Evolutionary conservation across 2,329 filamentous ascomycete genomes (phyloP).

Genomic region (Rachicladosporium sp.): DNA sequence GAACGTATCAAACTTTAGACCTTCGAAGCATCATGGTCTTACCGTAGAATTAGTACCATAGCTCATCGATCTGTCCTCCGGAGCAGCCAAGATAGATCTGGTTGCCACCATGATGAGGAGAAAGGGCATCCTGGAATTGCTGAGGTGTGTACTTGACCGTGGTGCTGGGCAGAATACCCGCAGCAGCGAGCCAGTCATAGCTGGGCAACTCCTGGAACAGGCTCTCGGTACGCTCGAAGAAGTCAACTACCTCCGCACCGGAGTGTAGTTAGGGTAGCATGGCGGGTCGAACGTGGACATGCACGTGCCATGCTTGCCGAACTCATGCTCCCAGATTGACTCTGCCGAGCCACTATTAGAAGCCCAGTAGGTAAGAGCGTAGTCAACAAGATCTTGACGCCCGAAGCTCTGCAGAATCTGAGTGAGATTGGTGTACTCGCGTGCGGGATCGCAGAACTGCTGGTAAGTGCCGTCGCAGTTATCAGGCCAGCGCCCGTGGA

Average conservation of each 20-base stretch:
- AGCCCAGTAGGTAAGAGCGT: constrained; percentile 54
- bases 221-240: constrained; percentile 46
- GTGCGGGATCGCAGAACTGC: constrained; percentile 53
- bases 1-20: too few species aligned
- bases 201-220: constrained; percentile 50
- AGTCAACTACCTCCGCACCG: constrained; percentile 51
- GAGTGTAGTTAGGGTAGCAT: constrained; percentile 49
- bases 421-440: constrained; percentile 49
- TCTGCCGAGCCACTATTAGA: too few species aligned
- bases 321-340: constrained; percentile 38
- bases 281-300: constrained; percentile 52
- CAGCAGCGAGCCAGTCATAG: constrained; percentile 44
- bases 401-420: constrained; percentile 46
- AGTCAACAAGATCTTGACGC: constrained; percentile 47
- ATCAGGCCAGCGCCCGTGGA: constrained; percentile 49
- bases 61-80: constrained; percentile 48
- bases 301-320: constrained; percentile 55
- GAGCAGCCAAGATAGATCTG: constrained; percentile 49
- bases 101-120: constrained; percentile 38
- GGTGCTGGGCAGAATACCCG: constrained; percentile 47
- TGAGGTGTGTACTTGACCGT: constrained; percentile 42
- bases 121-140: constrained; percentile 41
- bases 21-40: constrained; percentile 12
- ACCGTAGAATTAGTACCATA: constrained; percentile 56
- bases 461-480: constrained; percentile 43